Conservation (phyloP, 768 basidiomycete species). For the Phanerochaete sordida region DNA sequence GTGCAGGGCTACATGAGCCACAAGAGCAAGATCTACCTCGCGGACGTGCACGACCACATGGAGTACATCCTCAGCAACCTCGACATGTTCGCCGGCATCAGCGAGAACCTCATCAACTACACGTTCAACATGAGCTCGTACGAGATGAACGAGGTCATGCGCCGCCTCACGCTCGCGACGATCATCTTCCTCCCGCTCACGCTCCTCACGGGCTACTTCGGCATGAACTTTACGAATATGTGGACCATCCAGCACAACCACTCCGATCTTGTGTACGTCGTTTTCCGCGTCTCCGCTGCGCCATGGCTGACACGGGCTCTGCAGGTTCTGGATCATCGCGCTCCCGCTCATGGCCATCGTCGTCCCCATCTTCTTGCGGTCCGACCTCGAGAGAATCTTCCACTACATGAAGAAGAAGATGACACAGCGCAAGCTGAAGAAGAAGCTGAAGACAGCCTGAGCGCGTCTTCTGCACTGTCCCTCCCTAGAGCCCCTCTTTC, state of each 20-base stretch:
- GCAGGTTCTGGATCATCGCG: constrained; percentile 66
- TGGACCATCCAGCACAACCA: constrained; percentile 41
- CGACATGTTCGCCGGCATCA: constrained; percentile 70
- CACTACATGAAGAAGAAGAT: constrained; percentile 47
- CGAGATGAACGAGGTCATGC: constrained; percentile 77
- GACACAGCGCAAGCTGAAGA: constrained; percentile 25
- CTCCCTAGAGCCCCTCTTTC: not conserved
- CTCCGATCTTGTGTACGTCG: constrained; percentile 19
- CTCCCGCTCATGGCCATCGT: constrained; percentile 55
- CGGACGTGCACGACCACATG: constrained; percentile 75
- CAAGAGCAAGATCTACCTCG: constrained; percentile 66
- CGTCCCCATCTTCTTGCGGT: constrained; percentile 47
- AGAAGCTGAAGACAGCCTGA: constrained; percentile 18
- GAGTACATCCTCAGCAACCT: constrained; percentile 66
- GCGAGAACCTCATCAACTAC: constrained; percentile 70
- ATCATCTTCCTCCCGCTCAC: constrained; percentile 72
- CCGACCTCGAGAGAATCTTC: constrained; percentile 43
- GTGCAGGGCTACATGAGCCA: constrained; percentile 63
- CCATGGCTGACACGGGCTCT: not conserved
- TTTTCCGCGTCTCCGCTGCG: not conserved
- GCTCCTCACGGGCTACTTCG: constrained; percentile 68
- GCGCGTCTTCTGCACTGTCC: not conserved
- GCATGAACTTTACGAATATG: constrained; percentile 62
- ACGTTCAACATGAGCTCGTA: constrained; percentile 75
- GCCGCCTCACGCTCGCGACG: constrained; percentile 61